These are phyloP conservation scores for Quercus suber DNA, from an alignment of 306 rosid species.

Conservation along the genomic window DNA sequence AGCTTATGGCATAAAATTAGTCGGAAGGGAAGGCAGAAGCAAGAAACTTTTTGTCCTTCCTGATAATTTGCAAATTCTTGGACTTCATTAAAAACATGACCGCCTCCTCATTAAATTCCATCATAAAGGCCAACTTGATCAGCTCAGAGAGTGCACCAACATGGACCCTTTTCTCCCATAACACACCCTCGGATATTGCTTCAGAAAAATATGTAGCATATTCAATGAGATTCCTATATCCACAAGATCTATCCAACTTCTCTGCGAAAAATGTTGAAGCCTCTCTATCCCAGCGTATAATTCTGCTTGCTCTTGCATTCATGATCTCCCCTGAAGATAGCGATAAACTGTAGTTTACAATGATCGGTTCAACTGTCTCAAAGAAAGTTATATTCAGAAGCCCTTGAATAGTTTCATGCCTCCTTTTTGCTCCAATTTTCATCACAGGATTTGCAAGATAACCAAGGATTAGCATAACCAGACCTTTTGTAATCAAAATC, in stretches of 20 bases:
- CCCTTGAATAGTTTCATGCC: no score
- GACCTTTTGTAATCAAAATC: constrained; percentile 29
- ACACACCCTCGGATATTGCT: no score
- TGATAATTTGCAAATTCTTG: constrained; percentile 54
- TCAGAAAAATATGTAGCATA: no score
- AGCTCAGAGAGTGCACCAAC: constrained; percentile 53
- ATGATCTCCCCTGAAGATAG: constrained; percentile 34
- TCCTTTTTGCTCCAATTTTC: no score
- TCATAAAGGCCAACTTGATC: constrained; percentile 50
- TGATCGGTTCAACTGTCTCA: no score
- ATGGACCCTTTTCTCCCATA: constrained; percentile 42
- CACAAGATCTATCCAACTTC: no score
- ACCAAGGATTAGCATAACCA: constrained; percentile 60
- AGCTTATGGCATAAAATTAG: constrained; percentile 9
- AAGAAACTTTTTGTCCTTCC: constrained; percentile 62
- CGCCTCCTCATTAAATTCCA: constrained; percentile 51
- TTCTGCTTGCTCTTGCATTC: constrained; percentile 22
- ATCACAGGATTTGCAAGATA: constrained; percentile 37
- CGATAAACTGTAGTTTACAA: constrained; percentile 34
- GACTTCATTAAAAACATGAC: constrained; percentile 59
- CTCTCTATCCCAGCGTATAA: constrained; percentile 44
- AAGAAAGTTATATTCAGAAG: no score
- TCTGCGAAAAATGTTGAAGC: constrained; percentile 30
- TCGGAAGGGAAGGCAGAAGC: constrained; percentile 32
- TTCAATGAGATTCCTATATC: no score